A percentile compares a stretch with the other conserved stretches of the same genome.
Evolutionary conservation across 257 asterid genomes (phyloP).

Genomic region (Dorcoceras hygrometricum): DNA sequence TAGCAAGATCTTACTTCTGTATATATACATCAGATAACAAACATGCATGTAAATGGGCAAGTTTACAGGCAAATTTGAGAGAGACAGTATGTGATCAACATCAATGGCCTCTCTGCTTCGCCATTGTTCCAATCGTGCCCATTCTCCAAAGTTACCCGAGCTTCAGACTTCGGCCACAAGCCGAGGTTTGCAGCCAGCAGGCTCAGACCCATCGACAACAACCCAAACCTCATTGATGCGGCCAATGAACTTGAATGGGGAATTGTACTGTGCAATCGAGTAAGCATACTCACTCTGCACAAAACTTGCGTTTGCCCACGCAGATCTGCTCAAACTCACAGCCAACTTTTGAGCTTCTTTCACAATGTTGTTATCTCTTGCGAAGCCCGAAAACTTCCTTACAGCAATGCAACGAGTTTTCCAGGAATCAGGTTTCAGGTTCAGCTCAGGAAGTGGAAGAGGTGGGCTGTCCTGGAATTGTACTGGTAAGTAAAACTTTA

Average conservation of each 20-base stretch:
- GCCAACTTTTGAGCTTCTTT: constrained; percentile 83
- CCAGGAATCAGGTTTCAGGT: constrained; percentile 58
- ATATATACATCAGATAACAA: not conserved
- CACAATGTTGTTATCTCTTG: constrained; percentile 67
- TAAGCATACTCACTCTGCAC: constrained; percentile 48
- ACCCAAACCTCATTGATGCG: constrained; percentile 86
- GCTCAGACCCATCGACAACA: constrained; percentile 56
- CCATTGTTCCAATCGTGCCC: not conserved
- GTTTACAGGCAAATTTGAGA: not conserved
- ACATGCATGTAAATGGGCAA: not conserved
- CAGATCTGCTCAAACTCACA: constrained; percentile 56
- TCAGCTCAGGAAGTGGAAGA: constrained; percentile 69
- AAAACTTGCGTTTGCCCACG: constrained; percentile 63
- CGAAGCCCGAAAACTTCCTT: constrained; percentile 73
- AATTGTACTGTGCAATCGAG: constrained; percentile 76
- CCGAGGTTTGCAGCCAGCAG: constrained; percentile 42
- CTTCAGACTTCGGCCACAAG: constrained; percentile 42
- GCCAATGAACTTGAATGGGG: constrained; percentile 54
- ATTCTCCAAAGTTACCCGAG: not conserved
- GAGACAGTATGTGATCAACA: not conserved
- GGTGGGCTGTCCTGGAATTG: constrained; percentile 68
- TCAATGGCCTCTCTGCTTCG: too few relatives aligned
- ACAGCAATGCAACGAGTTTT: constrained; percentile 67
- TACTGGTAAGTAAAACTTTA: constrained; percentile 52
- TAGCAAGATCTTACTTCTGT: not conserved